Percentiles rank a stretch among this genome's conserved stretches.
Evolutionary conservation across 768 basidiomycete species (phyloP).

Genomic region (Naematelia aurantialba): DNA sequence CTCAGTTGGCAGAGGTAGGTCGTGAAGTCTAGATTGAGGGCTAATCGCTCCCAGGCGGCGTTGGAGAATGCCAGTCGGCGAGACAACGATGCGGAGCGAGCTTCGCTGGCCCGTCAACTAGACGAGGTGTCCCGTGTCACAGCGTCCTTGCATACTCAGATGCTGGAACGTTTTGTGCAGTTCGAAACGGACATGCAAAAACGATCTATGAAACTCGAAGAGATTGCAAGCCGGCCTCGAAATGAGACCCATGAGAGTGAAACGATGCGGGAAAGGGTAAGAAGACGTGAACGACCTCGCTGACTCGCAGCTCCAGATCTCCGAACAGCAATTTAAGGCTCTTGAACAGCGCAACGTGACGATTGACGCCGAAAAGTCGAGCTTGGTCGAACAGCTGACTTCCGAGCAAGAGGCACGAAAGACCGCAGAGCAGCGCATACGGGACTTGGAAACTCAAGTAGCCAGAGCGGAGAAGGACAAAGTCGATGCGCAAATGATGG

Average conservation of each 20-base stretch:
- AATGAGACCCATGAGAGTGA: no score
- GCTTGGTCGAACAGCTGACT: background rate
- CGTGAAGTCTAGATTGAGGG: no score
- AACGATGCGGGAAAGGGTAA: no score
- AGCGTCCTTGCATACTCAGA: background rate
- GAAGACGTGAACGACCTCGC: no score
- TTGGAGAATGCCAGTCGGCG: background rate
- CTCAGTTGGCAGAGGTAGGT: background rate
- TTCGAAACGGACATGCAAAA: no score
- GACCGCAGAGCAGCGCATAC: conserved; percentile 2
- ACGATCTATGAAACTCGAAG: no score
- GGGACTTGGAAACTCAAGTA: conserved; percentile 7
- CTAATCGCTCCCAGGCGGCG: background rate
- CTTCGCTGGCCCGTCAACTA: background rate
- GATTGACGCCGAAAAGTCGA: background rate
- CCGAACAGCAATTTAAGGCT: background rate
- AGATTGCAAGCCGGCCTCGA: no score
- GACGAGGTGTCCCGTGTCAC: background rate
- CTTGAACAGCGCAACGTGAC: background rate
- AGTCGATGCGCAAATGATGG: conserved; percentile 12
- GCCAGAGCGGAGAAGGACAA: conserved; percentile 13
- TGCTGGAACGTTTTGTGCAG: background rate
- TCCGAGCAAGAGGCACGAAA: background rate
- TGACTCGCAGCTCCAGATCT: no score
- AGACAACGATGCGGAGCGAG: background rate